Evolutionary conservation across 23 red algal species (phyloP), one percentile per base, ranked within the genome.

Genomic region (Pyropia yezoensis): DNA sequence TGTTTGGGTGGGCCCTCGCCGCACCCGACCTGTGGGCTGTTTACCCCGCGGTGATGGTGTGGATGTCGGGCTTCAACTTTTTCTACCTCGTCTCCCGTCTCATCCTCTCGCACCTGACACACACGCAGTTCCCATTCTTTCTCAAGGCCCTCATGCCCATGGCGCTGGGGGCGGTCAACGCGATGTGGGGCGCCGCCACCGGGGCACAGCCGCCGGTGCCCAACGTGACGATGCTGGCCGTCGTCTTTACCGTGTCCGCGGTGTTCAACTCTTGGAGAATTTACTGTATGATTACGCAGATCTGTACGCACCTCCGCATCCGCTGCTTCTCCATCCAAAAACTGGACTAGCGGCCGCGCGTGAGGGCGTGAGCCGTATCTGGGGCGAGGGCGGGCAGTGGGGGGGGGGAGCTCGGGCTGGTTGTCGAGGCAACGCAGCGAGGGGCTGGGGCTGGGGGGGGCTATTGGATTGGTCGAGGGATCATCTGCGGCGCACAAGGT

Each of bases 1-100:
- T 71, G 25, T 49, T 77, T 52, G 59, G 23, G 5, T 77, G 75
- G 74, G 59, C 76, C 3, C 19, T 67, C 15, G 18, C 57, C 21
- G 77, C 89, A 30, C 84, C 90, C 33, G 50, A 45, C 14, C 3
- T 67, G 49, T 56, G 83, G 62, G 45, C 49, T 0, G 33, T 12
- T 14, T 24, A 71, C 29, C 47, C 65, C n/a, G 27, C 90, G 24
- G 32, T 70, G 18, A 54, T 87, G 23, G 47, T 87, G 47, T 87
- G 84, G 80, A 52, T 69, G 59, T 62, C 54, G 20, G 83, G 90
- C 26, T 47, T 76, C 22, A 73, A 61, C 3, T 83, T 90, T 54
- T 96, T 83, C 67, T 82, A 89, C 59, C 49, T 89, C 3, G 59
- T 85, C 47, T 81, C 83, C 22, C 73, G 92, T 18, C 27, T 96